phyloP scores from a whole-genome alignment of 352 stramenopile genomes.

The Pythium phragmiticola region DNA sequence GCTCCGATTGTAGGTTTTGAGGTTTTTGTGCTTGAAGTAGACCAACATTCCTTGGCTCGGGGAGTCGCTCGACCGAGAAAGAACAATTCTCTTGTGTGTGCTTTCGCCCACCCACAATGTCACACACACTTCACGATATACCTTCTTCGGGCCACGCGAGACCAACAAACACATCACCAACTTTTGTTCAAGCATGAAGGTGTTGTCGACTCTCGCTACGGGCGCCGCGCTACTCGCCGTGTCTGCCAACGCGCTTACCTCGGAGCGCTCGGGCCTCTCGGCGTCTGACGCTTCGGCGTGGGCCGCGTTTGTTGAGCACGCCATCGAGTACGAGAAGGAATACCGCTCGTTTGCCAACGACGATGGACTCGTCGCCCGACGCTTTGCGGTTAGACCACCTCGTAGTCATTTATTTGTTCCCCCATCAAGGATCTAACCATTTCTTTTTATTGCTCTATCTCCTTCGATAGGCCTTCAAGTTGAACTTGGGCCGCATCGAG shows the following conservation, averaged over 20 bases:
- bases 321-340: constrained; percentile 49
- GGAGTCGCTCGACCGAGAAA: not conserved
- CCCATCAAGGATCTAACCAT: no score
- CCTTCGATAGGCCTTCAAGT: constrained; percentile 35
- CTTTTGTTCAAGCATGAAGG: not conserved
- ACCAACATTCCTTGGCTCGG: constrained; percentile 7
- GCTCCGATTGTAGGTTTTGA: constrained; percentile 6
- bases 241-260: constrained; percentile 8
- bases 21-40: constrained; percentile 22
- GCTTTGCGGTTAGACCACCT: constrained; percentile 29
- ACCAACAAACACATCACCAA: no score
- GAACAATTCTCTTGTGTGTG: not conserved
- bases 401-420: no score
- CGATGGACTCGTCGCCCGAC: constrained; percentile 35
- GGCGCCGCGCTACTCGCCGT: constrained; percentile 9
- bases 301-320: constrained; percentile 56
- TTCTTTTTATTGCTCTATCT: no score
- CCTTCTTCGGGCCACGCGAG: no score
- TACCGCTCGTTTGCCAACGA: constrained; percentile 44
- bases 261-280: constrained; percentile 13
- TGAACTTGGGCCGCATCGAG: constrained; percentile 49
- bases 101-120: constrained; percentile 7
- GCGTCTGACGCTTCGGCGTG: constrained; percentile 19
- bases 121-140: constrained; percentile 2
- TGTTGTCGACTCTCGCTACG: constrained; percentile 7